These are phyloP conservation scores for Klebsormidium nitens DNA, from an alignment of 139 green algal genomes.

Conservation along the genomic window DNA sequence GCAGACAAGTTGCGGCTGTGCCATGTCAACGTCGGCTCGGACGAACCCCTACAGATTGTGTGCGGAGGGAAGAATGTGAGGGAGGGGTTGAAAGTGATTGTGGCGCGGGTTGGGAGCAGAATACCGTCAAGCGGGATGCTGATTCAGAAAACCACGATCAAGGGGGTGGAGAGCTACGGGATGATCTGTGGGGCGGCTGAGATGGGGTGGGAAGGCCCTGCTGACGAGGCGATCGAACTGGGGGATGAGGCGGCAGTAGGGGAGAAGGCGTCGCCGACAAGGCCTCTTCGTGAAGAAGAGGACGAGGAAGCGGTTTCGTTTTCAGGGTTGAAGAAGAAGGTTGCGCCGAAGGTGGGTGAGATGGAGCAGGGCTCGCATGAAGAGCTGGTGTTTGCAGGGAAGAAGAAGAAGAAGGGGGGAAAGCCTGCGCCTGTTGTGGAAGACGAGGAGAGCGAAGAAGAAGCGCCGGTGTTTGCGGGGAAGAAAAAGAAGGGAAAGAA, in stretches of 20 bases:
- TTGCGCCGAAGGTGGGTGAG: constrained; percentile 44
- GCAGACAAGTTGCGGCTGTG: constrained; percentile 56
- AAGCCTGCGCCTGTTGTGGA: not conserved
- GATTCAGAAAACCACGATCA: constrained; percentile 54
- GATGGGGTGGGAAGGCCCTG: constrained; percentile 59
- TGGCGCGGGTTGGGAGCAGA: constrained; percentile 57
- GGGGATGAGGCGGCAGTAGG: constrained; percentile 49
- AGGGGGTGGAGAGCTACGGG: constrained; percentile 64
- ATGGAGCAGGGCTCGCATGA: not conserved
- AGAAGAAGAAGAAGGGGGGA: constrained; percentile 47
- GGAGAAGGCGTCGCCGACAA: constrained; percentile 31
- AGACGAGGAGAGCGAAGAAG: constrained; percentile 1
- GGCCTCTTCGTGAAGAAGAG: not conserved
- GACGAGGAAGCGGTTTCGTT: not conserved
- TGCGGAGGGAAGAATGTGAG: constrained; percentile 62
- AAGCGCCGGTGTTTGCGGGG: not conserved
- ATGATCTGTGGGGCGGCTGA: constrained; percentile 79
- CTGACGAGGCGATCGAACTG: constrained; percentile 55
- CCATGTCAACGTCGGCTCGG: constrained; percentile 46
- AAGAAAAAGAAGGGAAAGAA: constrained; percentile 50
- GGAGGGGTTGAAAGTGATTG: constrained; percentile 61
- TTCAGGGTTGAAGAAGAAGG: constrained; percentile 4
- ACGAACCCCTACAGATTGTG: constrained; percentile 50
- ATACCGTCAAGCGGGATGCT: constrained; percentile 53
- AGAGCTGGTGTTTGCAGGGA: constrained; percentile 2